A percentile compares a stretch with the other conserved stretches of the same genome.
phyloP scores from a whole-genome alignment of 2,329 filamentous ascomycete species.

The Fusarium sp. region DNA sequence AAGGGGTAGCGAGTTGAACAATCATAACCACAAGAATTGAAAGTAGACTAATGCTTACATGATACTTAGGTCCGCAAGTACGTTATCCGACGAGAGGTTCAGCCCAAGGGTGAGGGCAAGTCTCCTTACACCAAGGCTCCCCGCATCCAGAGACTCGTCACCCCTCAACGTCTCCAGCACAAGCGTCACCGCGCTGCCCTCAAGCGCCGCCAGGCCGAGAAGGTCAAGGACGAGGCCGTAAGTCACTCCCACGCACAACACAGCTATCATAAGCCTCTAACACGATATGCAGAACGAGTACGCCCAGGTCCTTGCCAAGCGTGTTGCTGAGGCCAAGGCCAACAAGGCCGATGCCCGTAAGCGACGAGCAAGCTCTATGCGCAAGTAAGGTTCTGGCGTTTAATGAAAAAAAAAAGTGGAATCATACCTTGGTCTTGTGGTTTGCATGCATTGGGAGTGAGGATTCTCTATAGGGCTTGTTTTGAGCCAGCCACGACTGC shows the following conservation, averaged over 20 bases:
- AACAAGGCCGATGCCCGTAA: conserved; percentile 94
- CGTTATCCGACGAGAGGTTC: conserved; percentile 98
- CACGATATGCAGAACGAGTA: conserved; percentile 83
- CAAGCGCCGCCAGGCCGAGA: conserved; percentile 97
- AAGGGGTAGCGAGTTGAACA: conserved; percentile 39
- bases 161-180: conserved; percentile 99
- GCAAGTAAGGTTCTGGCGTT: conserved; percentile 72
- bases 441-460: conserved; percentile 56
- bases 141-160: conserved; percentile 99
- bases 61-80: conserved; percentile 90
- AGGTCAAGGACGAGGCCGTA: conserved; percentile 99
- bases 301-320: conserved; percentile 94
- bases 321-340: conserved; percentile 94
- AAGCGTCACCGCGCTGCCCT: conserved; percentile 98
- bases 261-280: background rate
- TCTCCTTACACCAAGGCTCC: conserved; percentile 99
- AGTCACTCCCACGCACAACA: conserved; percentile 50
- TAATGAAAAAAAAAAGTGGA: conserved; percentile 49
- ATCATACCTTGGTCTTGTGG: conserved; percentile 51
- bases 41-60: conserved; percentile 52
- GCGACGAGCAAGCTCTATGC: conserved; percentile 95
- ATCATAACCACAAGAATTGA: conserved; percentile 13
- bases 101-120: conserved; percentile 97
- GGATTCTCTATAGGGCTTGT: conserved; percentile 47
- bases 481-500: conserved; percentile 50